Conservation (phyloP, 1,139 yeast species). For the Blastobotrys niveus region DNA sequence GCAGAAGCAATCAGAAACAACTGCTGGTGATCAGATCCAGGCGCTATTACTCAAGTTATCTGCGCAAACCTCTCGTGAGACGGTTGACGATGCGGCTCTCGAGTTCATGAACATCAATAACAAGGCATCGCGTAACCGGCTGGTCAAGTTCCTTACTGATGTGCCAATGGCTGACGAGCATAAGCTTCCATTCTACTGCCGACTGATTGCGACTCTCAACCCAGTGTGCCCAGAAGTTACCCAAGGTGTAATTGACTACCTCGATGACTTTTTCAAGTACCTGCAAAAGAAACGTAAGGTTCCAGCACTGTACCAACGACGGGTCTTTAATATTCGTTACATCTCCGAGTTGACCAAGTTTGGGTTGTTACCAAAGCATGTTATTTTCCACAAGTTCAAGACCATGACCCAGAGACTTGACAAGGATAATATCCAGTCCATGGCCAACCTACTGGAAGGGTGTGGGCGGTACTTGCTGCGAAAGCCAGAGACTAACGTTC, state of each 20-base stretch:
- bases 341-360: slow-evolving; percentile 76
- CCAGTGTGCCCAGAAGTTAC: slow-evolving; percentile 47
- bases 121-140: slow-evolving; percentile 64
- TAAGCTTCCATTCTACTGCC: slow-evolving; percentile 45
- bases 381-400: slow-evolving; percentile 68
- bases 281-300: slow-evolving; percentile 24
- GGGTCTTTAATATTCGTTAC: slow-evolving; percentile 51
- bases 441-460: slow-evolving; percentile 57
- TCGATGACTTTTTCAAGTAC: slow-evolving; percentile 40
- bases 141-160: slow-evolving; percentile 48
- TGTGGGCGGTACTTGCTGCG: slow-evolving; percentile 64
- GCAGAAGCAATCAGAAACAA: slow-evolving; percentile 27
- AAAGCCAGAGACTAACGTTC: slow-evolving; percentile 53
- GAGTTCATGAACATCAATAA: slow-evolving; percentile 61
- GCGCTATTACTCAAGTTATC: slow-evolving; percentile 14
- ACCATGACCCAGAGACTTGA: slow-evolving; percentile 36
- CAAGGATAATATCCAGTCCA: slow-evolving; percentile 20
- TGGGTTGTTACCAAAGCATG: slow-evolving; percentile 62
- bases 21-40: slow-evolving; percentile 14
- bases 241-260: slow-evolving; percentile 49
- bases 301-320: slow-evolving; percentile 26
- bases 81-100: slow-evolving; percentile 51
- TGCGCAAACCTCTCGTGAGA: slow-evolving; percentile 37
- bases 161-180: slow-evolving; percentile 28
- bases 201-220: slow-evolving; percentile 61